Evolutionary conservation across 2,329 filamentous ascomycete genomes (phyloP), one percentile per base, ranked within the genome.

Genomic region (Setomelanomma holmii): DNA sequence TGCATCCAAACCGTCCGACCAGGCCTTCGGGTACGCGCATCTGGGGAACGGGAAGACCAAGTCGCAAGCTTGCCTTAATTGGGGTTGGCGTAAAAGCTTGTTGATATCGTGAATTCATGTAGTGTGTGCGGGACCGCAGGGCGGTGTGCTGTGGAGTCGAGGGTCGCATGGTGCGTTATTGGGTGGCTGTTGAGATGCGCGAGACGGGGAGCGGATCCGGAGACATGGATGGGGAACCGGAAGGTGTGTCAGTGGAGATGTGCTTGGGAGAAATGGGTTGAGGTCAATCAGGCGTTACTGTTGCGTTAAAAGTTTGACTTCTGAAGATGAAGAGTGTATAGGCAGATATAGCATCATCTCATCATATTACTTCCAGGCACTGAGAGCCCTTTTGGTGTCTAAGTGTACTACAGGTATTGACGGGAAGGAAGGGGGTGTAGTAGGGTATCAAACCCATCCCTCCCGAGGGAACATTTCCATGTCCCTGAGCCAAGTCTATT

Each of bases 361-460:
- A 23, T 40, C 22, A 19, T 23, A 40, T 40, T 40, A 40, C 11
- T 16, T 40, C n/a, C 22, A 14, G 30, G 24, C 38, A 27, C 45
- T 24, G 10, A 24, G 21, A 7, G 39, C 38, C 21, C 22, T 4
- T 16, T 16, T 36, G 46, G 39, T 45, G 46, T 54, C 55, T 51
- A 59, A 43, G 43, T 51, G 52, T 49, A 39, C 49, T 49, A 54
- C 49, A 45, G 20, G 49, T 48, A 35, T n/a, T 43, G 51, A 48
- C 54, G 52, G 48, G 55, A 55, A 48, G 48, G 27, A 56, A 58
- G 51, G 46, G 56, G 22, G 41, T 55, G 55, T 62, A 66, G 46
- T 57, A 59, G 63, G 64, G 61, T 68, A 67, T 67, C 63, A 53
- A 61, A 51, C 56, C 50, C 49, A 51, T 56, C 58, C 58, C 51